phyloP scores from a whole-genome alignment of 2,329 filamentous ascomycete genomes.

The Fusarium miscanthi region DNA sequence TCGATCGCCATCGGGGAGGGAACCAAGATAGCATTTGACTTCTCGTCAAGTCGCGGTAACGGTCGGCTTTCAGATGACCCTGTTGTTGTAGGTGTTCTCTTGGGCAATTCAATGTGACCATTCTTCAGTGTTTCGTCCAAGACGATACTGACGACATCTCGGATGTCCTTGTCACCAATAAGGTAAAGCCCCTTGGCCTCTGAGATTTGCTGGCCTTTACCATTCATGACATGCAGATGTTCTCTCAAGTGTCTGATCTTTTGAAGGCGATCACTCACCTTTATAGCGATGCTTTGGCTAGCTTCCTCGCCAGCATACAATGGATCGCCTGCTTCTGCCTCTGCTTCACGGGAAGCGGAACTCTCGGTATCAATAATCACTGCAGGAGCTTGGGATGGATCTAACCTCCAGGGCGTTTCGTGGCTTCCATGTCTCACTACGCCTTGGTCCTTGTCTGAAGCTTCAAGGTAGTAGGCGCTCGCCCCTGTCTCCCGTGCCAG shows the following conservation, averaged over 20 bases:
- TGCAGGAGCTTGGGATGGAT: neutral
- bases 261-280: slow-evolving; percentile 38
- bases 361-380: neutral
- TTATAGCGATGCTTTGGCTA: slow-evolving; percentile 26
- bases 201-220: slow-evolving; percentile 17
- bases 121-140: slow-evolving; percentile 29
- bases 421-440: slow-evolving; percentile 1
- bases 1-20: slow-evolving; percentile 42
- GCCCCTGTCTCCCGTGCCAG: slow-evolving; percentile 5
- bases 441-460: slow-evolving; percentile 17
- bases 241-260: slow-evolving; percentile 24
- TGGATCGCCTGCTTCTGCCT: neutral
- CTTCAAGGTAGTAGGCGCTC: slow-evolving; percentile 20
- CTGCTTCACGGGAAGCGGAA: neutral
- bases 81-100: slow-evolving; percentile 15
- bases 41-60: slow-evolving; percentile 37
- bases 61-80: slow-evolving; percentile 6
- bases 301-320: slow-evolving; percentile 17
- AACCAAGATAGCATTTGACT: slow-evolving; percentile 40
- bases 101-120: neutral
- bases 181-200: slow-evolving; percentile 37
- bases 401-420: slow-evolving; percentile 11
- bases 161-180: slow-evolving; percentile 39
- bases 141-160: slow-evolving; percentile 39
- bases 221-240: slow-evolving; percentile 30